Evolutionary conservation across 2,329 filamentous ascomycete genomes (phyloP).

Genomic region (Aspergillus sojae): DNA sequence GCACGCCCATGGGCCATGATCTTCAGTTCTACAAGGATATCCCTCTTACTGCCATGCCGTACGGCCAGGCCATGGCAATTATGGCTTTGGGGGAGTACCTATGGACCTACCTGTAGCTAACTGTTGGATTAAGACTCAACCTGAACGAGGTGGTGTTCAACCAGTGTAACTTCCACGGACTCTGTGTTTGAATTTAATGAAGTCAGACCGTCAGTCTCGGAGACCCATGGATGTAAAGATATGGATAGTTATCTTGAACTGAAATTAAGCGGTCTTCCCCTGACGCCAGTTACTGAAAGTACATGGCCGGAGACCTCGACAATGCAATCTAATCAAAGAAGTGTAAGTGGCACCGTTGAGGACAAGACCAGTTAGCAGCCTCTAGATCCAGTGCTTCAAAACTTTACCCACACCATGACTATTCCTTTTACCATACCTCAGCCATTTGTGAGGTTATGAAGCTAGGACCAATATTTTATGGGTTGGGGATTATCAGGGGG

Average conservation of each 20-base stretch:
- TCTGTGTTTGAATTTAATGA: background rate
- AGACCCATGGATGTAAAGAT: background rate
- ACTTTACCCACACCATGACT: no score
- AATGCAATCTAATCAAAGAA: background rate
- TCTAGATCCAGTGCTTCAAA: no score
- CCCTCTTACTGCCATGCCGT: slow-evolving; percentile 77
- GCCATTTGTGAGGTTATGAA: no score
- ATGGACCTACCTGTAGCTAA: background rate
- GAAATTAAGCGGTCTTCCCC: background rate
- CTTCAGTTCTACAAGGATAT: slow-evolving; percentile 79
- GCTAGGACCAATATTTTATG: no score
- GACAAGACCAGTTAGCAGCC: no score
- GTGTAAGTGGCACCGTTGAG: background rate
- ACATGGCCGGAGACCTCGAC: background rate
- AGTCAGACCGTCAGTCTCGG: no score
- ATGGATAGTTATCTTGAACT: background rate
- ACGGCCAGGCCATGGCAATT: slow-evolving; percentile 82
- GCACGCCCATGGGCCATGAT: slow-evolving; percentile 73
- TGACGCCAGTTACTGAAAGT: background rate
- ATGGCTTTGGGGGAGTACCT: slow-evolving; percentile 77
- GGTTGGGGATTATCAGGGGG: no score
- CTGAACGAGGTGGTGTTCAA: background rate
- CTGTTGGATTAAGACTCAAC: background rate
- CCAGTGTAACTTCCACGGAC: background rate
- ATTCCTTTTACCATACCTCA: no score